Base-by-base conservation (phyloP, 2,329 filamentous ascomycete genomes). In the Pyrenophora graminea region DNA sequence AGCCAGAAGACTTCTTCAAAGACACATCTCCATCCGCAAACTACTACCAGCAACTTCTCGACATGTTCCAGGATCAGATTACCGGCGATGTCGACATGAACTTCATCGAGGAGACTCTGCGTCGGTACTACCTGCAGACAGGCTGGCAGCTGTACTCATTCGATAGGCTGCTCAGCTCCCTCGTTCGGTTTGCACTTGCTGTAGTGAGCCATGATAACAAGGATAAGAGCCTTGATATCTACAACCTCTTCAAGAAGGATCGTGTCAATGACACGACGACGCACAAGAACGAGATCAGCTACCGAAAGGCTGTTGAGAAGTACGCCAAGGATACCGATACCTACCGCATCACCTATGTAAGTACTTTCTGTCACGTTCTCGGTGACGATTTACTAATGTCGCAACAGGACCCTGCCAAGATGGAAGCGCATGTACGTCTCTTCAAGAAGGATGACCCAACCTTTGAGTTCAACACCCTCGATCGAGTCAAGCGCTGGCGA, bases 141-240 rank as follows among this genome's bases (percentile, higher is more conserved):
- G 94, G 94, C 6, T 99, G 93, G 88, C 91, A 91, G 66, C 77
- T 97, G 33, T 99, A 97, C 77, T 92, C 90, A 4, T 86, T 97
- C 58, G 90, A 95, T 68, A 92, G 96, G 70, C 85, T 97, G 25
- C 83, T 97, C 45, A 86, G 86, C 68, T 88, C 88, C 1, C 83
- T 97, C 33, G 88, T 88, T 51, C 88, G 91, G 51, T 87, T 92
- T 51, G 91, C 89, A 19, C 81, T 91, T 15, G 84, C 84, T n/a
- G 91, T 96, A 71, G 89, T 92, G 67, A 91, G 86, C 65, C 85
- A 85, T 3, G 94, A 99, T 64, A 82, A 85, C 39, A 96, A 96
- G 76, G 94, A 99, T 70, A 96, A 94, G 81, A 96, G 90, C 32
- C 85, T 89, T 4, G 92, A 97, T 54, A 88, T 99, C 53, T 88